phyloP scores from a whole-genome alignment of 805 yeast genomes.

The Kazachstania kunashirensis region DNA sequence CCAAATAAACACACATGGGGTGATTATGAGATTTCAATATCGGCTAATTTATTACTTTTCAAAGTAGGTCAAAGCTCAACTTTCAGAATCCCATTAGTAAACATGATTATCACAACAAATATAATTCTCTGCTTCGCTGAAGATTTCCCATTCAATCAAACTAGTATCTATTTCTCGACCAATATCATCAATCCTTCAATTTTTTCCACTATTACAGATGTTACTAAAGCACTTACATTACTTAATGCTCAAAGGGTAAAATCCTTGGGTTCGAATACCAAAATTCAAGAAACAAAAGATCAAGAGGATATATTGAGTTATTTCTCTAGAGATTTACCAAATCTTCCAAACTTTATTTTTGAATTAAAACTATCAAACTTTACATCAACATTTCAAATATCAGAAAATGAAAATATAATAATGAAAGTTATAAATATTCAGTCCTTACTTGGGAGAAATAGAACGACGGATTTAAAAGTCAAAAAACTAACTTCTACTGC shows the following conservation, averaged over 20 bases:
- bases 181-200: conserved; percentile 26
- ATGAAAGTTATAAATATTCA: conserved; percentile 19
- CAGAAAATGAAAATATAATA: conserved; percentile 13
- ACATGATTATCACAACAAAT: conserved; percentile 22
- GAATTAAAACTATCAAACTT: conserved; percentile 22
- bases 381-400: conserved; percentile 16
- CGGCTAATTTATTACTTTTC: conserved; percentile 19
- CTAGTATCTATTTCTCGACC: conserved; percentile 16
- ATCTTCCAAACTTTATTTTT: conserved; percentile 16
- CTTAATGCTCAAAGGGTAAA: neutral
- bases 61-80: conserved; percentile 14
- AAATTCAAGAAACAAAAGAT: neutral
- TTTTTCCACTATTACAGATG: conserved; percentile 16
- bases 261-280: too few relatives aligned
- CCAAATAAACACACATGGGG: conserved; percentile 11
- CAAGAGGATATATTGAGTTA: neutral
- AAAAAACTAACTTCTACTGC: conserved; percentile 1
- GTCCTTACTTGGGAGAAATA: conserved; percentile 12
- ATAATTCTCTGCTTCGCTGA: conserved; percentile 15
- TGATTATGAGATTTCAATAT: conserved; percentile 23
- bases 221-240: conserved; percentile 7
- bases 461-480: neutral
- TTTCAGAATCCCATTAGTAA: conserved; percentile 26
- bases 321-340: conserved; percentile 3
- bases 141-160: conserved; percentile 11